These are phyloP conservation scores for Collybia mongolica DNA, from an alignment of 768 basidiomycete species.

Conservation along the genomic window DNA sequence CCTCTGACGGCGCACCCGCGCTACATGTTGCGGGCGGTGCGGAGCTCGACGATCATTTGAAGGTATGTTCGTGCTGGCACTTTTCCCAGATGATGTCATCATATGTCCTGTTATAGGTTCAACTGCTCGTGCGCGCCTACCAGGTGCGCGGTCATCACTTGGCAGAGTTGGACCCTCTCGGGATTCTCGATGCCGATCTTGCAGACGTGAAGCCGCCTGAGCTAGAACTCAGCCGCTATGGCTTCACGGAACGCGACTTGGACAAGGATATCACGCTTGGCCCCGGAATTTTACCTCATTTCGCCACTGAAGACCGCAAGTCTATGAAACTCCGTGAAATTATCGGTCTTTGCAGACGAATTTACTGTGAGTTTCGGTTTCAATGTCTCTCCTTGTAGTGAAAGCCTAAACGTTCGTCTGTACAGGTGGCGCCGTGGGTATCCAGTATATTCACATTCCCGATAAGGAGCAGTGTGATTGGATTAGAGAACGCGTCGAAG, in stretches of 20 bases:
- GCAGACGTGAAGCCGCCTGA: conserved; percentile 79
- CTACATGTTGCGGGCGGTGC: conserved; percentile 67
- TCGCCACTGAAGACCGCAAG: conserved; percentile 81
- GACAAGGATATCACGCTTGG: conserved; percentile 94
- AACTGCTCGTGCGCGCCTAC: conserved; percentile 96
- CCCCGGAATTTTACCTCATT: conserved; percentile 94
- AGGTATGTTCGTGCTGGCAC: conserved; percentile 47
- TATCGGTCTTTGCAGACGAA: conserved; percentile 84
- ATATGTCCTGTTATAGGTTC: conserved; percentile 59
- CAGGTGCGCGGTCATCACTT: conserved; percentile 98
- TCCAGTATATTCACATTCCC: conserved; percentile 94
- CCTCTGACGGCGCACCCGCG: conserved; percentile 79
- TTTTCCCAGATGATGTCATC: not conserved
- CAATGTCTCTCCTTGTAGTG: conserved; percentile 1
- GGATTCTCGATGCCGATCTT: conserved; percentile 88
- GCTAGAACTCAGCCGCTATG: conserved; percentile 91
- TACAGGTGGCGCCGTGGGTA: conserved; percentile 81
- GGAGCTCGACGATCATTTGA: conserved; percentile 91
- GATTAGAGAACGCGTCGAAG: conserved; percentile 95
- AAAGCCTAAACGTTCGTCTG: not conserved
- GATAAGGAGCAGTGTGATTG: conserved; percentile 99
- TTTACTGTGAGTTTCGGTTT: conserved; percentile 74
- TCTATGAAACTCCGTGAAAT: conserved; percentile 91
- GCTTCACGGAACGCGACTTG: conserved; percentile 92
- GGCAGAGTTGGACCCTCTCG: conserved; percentile 94